A percentile compares a stretch with the other conserved stretches of the same genome.
Evolutionary conservation across 768 basidiomycete species (phyloP).

Genomic region (Kwoniella sp.): DNA sequence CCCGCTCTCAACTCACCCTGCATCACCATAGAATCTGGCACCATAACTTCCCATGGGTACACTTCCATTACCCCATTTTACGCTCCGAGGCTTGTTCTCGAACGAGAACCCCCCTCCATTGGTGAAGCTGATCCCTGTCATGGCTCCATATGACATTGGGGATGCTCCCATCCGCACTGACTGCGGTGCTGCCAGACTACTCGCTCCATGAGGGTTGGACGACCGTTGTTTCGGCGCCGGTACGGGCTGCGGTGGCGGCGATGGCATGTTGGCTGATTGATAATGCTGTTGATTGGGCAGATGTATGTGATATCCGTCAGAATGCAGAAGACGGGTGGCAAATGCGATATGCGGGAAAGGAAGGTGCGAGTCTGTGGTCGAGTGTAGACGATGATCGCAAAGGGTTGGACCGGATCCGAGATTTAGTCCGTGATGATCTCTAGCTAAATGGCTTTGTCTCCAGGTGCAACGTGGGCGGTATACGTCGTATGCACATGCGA

Average conservation of each 20-base stretch:
- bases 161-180: conserved; percentile 33
- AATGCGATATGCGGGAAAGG: neutral
- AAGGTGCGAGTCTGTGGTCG: conserved; percentile 3
- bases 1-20: conserved; percentile 33
- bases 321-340: conserved; percentile 7
- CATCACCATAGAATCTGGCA: conserved; percentile 46
- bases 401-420: too few relatives aligned
- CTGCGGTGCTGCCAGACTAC: conserved; percentile 19
- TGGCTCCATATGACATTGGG: conserved; percentile 45
- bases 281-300: neutral
- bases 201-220: conserved; percentile 10
- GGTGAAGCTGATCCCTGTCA: conserved; percentile 49
- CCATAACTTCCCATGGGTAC: conserved; percentile 47
- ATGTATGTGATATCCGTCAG: neutral
- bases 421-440: too few relatives aligned
- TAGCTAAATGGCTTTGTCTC: too few relatives aligned
- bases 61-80: conserved; percentile 32
- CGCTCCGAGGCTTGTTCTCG: conserved; percentile 33
- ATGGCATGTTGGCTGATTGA: conserved; percentile 29
- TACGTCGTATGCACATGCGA: too few relatives aligned
- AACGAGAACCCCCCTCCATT: conserved; percentile 47
- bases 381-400: too few relatives aligned
- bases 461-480: too few relatives aligned
- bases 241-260: conserved; percentile 36
- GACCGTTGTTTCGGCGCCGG: conserved; percentile 25